Evolutionary conservation across 2,329 filamentous ascomycete species (phyloP).

Genomic region (Zymoseptoria ardabiliae): DNA sequence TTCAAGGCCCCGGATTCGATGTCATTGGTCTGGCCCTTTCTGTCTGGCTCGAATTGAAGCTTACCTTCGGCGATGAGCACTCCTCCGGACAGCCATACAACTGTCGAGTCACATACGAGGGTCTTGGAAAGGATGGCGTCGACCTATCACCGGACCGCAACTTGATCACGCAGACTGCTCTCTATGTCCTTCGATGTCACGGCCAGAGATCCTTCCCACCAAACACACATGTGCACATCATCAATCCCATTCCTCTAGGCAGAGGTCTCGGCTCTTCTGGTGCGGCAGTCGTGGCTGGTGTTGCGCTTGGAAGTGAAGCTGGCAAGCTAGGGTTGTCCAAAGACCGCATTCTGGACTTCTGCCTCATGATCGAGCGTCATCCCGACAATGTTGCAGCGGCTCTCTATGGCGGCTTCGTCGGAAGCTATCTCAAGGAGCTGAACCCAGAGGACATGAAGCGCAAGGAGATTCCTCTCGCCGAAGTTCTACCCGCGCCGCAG

Average conservation of each 20-base stretch:
- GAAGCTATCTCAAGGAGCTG: constrained; percentile 90
- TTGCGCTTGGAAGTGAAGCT: constrained; percentile 85
- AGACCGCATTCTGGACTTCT: constrained; percentile 86
- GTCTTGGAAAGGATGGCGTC: constrained; percentile 70
- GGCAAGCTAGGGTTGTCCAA: constrained; percentile 70
- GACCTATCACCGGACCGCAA: constrained; percentile 78
- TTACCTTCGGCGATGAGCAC: constrained; percentile 60
- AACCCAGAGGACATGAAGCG: constrained; percentile 81
- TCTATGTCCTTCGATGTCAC: constrained; percentile 93
- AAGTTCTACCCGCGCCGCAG: constrained; percentile 83
- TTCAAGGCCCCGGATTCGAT: constrained; percentile 78
- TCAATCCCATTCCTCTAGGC: constrained; percentile 89
- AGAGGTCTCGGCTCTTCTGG: constrained; percentile 91
- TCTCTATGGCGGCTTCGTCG: constrained; percentile 91
- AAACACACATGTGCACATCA: constrained; percentile 87
- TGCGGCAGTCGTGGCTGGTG: constrained; percentile 89
- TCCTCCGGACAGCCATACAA: constrained; percentile 61
- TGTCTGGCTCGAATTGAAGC: constrained; percentile 82
- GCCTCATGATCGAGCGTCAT: constrained; percentile 90
- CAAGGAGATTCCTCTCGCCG: constrained; percentile 87
- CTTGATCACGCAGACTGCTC: constrained; percentile 84
- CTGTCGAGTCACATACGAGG: constrained; percentile 87
- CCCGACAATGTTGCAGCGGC: constrained; percentile 93
- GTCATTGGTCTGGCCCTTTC: constrained; percentile 93
- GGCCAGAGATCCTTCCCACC: constrained; percentile 74